A percentile compares a stretch with the other conserved stretches of the same genome.
phyloP scores from a whole-genome alignment of 2,329 filamentous ascomycete genomes.

The Phyllosticta paracitricarpa region DNA sequence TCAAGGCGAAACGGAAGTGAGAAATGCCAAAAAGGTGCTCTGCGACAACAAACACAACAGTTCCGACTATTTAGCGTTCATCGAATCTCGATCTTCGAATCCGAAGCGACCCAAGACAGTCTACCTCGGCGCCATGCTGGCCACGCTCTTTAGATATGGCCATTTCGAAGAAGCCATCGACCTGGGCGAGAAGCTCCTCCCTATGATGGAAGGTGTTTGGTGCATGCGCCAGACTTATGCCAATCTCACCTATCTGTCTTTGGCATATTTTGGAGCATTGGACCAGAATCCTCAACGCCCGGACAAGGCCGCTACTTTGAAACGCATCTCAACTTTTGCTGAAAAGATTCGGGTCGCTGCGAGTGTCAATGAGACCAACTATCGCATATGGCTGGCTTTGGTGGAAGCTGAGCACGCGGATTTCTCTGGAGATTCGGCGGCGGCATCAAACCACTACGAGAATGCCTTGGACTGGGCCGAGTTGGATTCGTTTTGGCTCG shows the following conservation, averaged over 20 bases:
- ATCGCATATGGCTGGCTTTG: conserved; percentile 57
- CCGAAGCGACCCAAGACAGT: conserved; percentile 55
- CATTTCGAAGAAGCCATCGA: conserved; percentile 32
- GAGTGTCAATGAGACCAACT: conserved; percentile 58
- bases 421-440: conserved; percentile 42
- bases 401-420: conserved; percentile 61
- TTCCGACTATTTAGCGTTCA: conserved; percentile 42
- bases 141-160: conserved; percentile 34
- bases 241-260: conserved; percentile 33
- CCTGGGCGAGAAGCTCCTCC: conserved; percentile 32
- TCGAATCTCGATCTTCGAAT: conserved; percentile 42
- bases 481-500: conserved; percentile 55
- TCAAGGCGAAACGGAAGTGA: conserved; percentile 58
- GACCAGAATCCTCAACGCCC: conserved; percentile 26
- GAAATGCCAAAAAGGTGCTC: conserved; percentile 48
- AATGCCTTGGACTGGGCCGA: conserved; percentile 61
- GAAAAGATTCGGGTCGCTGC: conserved; percentile 56
- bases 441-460: conserved; percentile 57
- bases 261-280: conserved; percentile 31
- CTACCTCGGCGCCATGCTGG: conserved; percentile 50
- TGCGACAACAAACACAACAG: conserved; percentile 58
- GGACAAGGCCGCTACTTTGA: conserved; percentile 40
- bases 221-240: conserved; percentile 34
- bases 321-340: conserved; percentile 45
- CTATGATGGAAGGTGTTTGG: conserved; percentile 33